Percentiles rank a stretch among this genome's conserved stretches.
phyloP scores from a whole-genome alignment of 1,284 basidiomycete species.

The Rhodotorula sp. region DNA sequence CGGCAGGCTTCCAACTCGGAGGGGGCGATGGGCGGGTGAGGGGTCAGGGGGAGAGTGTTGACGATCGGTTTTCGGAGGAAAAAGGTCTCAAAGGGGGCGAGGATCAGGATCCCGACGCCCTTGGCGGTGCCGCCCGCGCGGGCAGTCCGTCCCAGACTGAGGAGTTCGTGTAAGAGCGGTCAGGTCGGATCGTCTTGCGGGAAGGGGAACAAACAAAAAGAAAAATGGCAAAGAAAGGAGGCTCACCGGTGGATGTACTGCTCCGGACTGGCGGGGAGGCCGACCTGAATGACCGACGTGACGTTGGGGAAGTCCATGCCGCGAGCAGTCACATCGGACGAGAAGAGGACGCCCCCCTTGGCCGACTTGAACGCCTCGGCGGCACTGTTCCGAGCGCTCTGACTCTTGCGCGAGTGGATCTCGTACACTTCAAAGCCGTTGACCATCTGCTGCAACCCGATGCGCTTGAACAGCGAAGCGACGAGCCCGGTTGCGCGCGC shows the following conservation, averaged over 20 bases:
- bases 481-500: constrained; percentile 62
- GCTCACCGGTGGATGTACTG: constrained; percentile 49
- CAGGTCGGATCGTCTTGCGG: too few relatives aligned
- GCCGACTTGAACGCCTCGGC: constrained; percentile 59
- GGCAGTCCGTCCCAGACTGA: constrained; percentile 57
- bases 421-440: constrained; percentile 38
- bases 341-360: constrained; percentile 66
- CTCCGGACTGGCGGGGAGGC: constrained; percentile 51
- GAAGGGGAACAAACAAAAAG: too few relatives aligned
- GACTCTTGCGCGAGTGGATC: constrained; percentile 57
- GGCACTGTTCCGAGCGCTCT: constrained; percentile 55
- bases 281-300: constrained; percentile 63
- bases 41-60: constrained; percentile 52
- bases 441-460: constrained; percentile 12
- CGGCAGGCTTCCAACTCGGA: constrained; percentile 47
- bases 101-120: constrained; percentile 61
- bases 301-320: constrained; percentile 75
- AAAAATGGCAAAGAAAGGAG: not conserved
- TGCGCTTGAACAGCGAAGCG: constrained; percentile 54
- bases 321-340: constrained; percentile 86
- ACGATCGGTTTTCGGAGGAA: constrained; percentile 59
- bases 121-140: constrained; percentile 55
- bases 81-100: constrained; percentile 58
- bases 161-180: too few relatives aligned
- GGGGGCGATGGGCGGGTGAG: constrained; percentile 34